A percentile compares a stretch with the other conserved stretches of the same genome.
phyloP scores from a whole-genome alignment of 192 early-diverging fungal species.

The Cladochytrium replicatum region DNA sequence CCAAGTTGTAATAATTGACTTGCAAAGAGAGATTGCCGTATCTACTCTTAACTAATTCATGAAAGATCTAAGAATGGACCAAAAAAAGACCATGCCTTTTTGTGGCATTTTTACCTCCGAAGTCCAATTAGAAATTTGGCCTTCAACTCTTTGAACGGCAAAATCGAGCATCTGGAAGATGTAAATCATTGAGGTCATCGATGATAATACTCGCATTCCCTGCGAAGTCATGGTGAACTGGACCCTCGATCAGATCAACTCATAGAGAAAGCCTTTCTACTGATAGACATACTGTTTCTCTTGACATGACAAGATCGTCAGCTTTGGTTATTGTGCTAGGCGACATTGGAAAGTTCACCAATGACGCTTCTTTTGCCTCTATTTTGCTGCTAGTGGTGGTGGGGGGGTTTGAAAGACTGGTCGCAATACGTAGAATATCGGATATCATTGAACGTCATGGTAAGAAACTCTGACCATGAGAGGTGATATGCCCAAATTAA shows the following conservation, averaged over 20 bases:
- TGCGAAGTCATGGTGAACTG: conserved; percentile 52
- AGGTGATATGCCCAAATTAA: conserved; percentile 66
- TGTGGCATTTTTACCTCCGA: conserved; percentile 32
- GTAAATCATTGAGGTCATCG: conserved; percentile 77
- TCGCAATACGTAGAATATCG: too few relatives aligned
- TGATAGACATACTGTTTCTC: conserved; percentile 36
- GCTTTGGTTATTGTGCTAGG: background rate
- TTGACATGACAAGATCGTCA: conserved; percentile 31
- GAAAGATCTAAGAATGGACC: too few relatives aligned
- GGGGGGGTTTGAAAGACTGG: too few relatives aligned
- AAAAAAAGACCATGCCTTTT: too few relatives aligned
- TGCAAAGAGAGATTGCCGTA: conserved; percentile 57
- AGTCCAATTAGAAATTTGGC: conserved; percentile 82
- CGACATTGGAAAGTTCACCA: too few relatives aligned
- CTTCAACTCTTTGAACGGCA: conserved; percentile 61
- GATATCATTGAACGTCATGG: conserved; percentile 70
- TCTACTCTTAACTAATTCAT: conserved; percentile 45
- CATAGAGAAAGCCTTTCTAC: too few relatives aligned
- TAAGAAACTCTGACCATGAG: conserved; percentile 78
- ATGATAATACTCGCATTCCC: conserved; percentile 76
- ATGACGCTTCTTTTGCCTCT: too few relatives aligned
- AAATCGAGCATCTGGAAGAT: conserved; percentile 86
- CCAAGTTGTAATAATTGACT: conserved; percentile 91
- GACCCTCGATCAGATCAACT: too few relatives aligned
- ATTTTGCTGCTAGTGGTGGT: too few relatives aligned